Evolutionary conservation across 352 stramenopile genomes (phyloP).

Genomic region (Hyaloperonospora arabidopsidis): DNA sequence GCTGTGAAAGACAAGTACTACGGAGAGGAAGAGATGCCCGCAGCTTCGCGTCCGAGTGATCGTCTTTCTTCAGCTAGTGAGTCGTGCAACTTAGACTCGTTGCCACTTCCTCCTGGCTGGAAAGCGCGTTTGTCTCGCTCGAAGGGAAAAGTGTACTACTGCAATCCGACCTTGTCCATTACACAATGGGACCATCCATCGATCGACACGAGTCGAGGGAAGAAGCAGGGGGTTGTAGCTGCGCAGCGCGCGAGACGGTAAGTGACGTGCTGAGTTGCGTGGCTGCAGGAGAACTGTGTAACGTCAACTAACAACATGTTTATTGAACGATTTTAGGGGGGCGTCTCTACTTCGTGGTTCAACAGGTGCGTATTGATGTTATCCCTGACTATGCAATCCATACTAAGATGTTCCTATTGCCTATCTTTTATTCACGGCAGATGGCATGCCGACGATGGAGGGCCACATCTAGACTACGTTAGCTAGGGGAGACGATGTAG

Average conservation of each 20-base stretch:
- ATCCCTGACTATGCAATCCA: not conserved
- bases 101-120: constrained; percentile 71
- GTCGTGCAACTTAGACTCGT: constrained; percentile 61
- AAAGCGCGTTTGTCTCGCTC: constrained; percentile 71
- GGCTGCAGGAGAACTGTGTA: no score
- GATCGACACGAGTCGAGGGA: constrained; percentile 48
- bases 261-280: not conserved
- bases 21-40: constrained; percentile 30
- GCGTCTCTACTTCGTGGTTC: constrained; percentile 27
- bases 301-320: constrained; percentile 6
- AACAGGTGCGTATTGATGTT: constrained; percentile 18
- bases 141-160: constrained; percentile 84
- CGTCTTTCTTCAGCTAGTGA: constrained; percentile 27
- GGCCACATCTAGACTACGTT: constrained; percentile 39
- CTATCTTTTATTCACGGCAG: constrained; percentile 8
- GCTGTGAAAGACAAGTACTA: constrained; percentile 83
- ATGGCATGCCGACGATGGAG: constrained; percentile 48
- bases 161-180: constrained; percentile 59
- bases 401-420: not conserved
- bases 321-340: constrained; percentile 18
- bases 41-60: constrained; percentile 10
- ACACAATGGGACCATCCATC: constrained; percentile 83
- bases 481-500: constrained; percentile 1
- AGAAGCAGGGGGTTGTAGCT: constrained; percentile 42
- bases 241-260: constrained; percentile 36